Evolutionary conservation across 169 alveolate genomes (phyloP).

Genomic region (Plasmodium vinckei): DNA sequence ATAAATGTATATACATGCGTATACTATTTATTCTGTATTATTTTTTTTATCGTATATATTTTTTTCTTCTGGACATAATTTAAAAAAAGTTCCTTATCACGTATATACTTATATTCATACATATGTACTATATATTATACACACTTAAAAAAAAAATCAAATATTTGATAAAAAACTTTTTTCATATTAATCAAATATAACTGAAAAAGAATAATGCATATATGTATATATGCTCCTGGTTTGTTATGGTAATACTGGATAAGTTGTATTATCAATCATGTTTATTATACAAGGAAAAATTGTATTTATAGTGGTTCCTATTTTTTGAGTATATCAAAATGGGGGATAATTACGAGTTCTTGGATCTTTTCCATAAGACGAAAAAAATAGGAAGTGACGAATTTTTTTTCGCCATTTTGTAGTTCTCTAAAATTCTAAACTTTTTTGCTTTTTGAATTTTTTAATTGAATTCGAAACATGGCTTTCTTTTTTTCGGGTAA

Average conservation of each 20-base stretch:
- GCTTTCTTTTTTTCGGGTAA: too few relatives aligned
- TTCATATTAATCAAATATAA: background rate
- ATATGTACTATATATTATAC: background rate
- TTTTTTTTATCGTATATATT: background rate
- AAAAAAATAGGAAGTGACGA: too few relatives aligned
- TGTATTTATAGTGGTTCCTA: too few relatives aligned
- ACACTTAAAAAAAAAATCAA: background rate
- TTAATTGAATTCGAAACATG: too few relatives aligned
- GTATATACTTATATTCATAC: background rate
- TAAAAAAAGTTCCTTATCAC: background rate
- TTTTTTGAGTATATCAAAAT: too few relatives aligned
- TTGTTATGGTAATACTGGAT: background rate
- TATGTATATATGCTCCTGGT: background rate
- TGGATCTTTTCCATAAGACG: too few relatives aligned
- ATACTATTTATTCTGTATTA: background rate
- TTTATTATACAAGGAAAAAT: too few relatives aligned
- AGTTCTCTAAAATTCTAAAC: too few relatives aligned
- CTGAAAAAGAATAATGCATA: background rate
- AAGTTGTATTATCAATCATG: too few relatives aligned
- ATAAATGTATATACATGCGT: background rate
- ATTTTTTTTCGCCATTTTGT: too few relatives aligned
- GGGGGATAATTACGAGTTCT: too few relatives aligned
- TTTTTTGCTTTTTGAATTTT: too few relatives aligned
- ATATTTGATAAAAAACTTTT: background rate
- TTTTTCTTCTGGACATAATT: background rate